Evolutionary conservation across 257 asterid species (phyloP).

Genomic region (Petrea volubilis): DNA sequence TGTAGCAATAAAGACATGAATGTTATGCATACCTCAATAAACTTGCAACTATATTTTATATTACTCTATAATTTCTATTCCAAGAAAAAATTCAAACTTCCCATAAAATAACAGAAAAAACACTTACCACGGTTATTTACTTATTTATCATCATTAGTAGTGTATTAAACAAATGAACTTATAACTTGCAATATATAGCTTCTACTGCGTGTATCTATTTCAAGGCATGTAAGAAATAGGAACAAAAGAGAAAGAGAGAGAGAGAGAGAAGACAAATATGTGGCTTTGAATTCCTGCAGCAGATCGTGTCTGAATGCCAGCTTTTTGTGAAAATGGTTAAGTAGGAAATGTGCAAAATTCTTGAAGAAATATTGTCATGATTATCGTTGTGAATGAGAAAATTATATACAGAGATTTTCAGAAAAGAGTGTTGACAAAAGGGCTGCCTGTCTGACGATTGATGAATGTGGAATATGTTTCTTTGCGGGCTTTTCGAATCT

Average conservation of each 20-base stretch:
- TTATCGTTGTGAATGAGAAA: conserved; percentile 14
- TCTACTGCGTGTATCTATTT: background rate
- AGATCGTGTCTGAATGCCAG: conserved; percentile 99
- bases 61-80: background rate
- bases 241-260: conserved; percentile 8
- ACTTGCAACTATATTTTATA: too few relatives aligned
- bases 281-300: conserved; percentile 83
- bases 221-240: conserved; percentile 14
- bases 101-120: background rate
- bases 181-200: background rate
- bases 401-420: background rate
- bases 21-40: too few relatives aligned
- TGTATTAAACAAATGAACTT: background rate
- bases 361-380: conserved; percentile 17
- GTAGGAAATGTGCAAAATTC: conserved; percentile 30
- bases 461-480: conserved; percentile 36
- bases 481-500: conserved; percentile 27
- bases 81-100: background rate
- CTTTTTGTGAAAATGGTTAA: conserved; percentile 58
- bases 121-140: background rate
- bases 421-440: conserved; percentile 26
- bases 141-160: background rate
- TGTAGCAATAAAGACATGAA: too few relatives aligned
- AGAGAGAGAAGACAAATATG: conserved; percentile 41
- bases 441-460: conserved; percentile 28